Evolutionary conservation across 106 monocot species (phyloP), one percentile per base, ranked within the genome.

Genomic region (Dendrobium huoshanense): DNA sequence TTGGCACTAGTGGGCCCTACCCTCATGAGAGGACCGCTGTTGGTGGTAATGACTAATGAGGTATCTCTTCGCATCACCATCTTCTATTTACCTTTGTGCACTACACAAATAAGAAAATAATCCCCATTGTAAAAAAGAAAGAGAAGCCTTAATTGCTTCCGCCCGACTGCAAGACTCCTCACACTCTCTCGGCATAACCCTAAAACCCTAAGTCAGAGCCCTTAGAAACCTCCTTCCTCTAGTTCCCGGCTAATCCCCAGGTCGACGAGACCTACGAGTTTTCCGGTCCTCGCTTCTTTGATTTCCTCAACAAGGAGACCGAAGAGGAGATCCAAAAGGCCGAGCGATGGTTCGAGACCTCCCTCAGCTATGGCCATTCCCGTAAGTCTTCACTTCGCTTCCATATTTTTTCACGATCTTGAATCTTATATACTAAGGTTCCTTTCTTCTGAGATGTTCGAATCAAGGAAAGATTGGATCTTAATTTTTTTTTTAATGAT

Each of bases 321-420:
- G 86, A 77, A 33, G 94, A 94, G 37, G 82, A 92, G 56, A 75
- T 97, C 79, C 55, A 65, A 43, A 78, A 9, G 19, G 87, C 94
- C 10, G 94, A 97, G 92, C 75, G 61, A 16, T 97, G 96, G 94
- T 94, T 97, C 85, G 90, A 94, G 80, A 86, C 78, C 96, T 27
- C 27, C 27, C 27, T 27, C 27, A 27, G 27, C 27, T 27, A 27
- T 27, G 27, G 27, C 27, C 27, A 90, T 40, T 97, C 94, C 25
- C 96, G 94, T 97, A 86, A 29, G 91, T 7, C 45, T 79, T 59
- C 40, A 5, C 16, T 67, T 15, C 0, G 44, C 25, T 19, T 75
- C 44, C 11, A 45, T 43, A 7, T 20, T 59, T 54, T 10, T 44
- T 25, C 1, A 18, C 22, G 0, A 51, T 55, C 40, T 48, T 67